These are phyloP conservation scores for Cucumis cinereus DNA, from an alignment of 306 rosid species.

Conservation along the genomic window DNA sequence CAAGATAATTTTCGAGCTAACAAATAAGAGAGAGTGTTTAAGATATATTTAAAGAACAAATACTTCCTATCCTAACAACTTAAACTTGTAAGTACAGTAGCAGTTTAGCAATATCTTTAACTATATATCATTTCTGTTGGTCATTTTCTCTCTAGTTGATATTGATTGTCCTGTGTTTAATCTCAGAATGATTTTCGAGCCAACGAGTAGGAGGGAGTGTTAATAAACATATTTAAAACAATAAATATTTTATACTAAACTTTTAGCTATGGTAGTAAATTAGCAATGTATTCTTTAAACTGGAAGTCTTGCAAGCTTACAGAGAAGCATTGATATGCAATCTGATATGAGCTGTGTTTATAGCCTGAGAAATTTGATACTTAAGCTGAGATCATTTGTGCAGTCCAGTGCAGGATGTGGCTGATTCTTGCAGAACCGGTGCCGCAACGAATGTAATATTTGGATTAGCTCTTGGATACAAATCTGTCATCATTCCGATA, in stretches of 20 bases:
- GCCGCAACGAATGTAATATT: constrained; percentile 61
- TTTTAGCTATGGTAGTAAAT: neutral
- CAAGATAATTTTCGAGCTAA: neutral
- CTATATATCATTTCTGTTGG: too few species aligned
- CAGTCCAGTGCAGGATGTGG: constrained; percentile 75
- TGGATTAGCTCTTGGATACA: constrained; percentile 58
- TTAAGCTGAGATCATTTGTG: constrained; percentile 14
- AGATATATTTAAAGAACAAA: too few species aligned
- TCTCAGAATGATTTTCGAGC: neutral
- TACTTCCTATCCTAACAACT: too few species aligned
- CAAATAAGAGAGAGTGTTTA: neutral
- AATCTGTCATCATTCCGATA: constrained; percentile 55
- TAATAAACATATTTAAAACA: too few species aligned
- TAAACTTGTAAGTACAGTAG: neutral
- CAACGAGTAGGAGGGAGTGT: neutral
- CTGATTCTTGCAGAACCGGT: constrained; percentile 70
- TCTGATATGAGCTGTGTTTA: neutral
- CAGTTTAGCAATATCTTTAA: neutral
- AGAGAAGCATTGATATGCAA: neutral
- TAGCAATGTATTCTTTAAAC: neutral
- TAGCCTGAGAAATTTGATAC: neutral
- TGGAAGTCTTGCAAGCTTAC: neutral
- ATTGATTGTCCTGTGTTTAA: neutral
- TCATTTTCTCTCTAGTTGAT: neutral
- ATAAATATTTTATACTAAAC: too few species aligned